Evolutionary conservation across 345 rosid genomes (phyloP).

Genomic region (Boechera divaricarpa): DNA sequence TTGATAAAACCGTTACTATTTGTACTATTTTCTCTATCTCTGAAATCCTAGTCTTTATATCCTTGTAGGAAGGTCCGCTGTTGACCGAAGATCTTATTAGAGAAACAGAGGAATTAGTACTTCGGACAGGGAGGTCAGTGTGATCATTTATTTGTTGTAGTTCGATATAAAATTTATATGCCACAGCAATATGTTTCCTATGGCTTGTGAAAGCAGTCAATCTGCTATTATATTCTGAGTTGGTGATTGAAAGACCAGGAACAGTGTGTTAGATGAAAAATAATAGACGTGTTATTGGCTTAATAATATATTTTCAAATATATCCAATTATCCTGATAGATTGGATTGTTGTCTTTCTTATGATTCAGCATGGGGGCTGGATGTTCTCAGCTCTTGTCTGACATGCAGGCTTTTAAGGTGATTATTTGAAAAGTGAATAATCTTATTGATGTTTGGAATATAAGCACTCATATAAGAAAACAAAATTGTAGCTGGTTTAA

Average conservation of each 20-base stretch:
- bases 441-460: conserved; percentile 20
- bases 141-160: neutral
- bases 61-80: conserved; percentile 85
- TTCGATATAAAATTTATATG: conserved; percentile 3
- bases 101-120: conserved; percentile 96
- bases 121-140: conserved; percentile 93
- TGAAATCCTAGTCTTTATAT: conserved; percentile 31
- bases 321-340: conserved; percentile 39
- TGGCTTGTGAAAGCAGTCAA: neutral
- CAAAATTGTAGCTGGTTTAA: conserved; percentile 9
- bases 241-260: conserved; percentile 13
- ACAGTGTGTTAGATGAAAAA: neutral
- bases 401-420: conserved; percentile 99
- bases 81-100: conserved; percentile 93
- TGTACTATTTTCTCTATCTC: conserved; percentile 5
- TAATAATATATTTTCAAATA: neutral
- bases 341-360: conserved; percentile 43
- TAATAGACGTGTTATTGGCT: neutral
- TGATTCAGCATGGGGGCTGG: conserved; percentile 96
- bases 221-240: neutral
- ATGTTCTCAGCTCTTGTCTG: conserved; percentile 97
- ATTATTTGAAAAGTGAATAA: conserved; percentile 18
- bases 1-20: conserved; percentile 21
- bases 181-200: neutral
- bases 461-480: neutral